Percentiles rank a stretch among this genome's conserved stretches.
phyloP scores from a whole-genome alignment of 2,329 filamentous ascomycete genomes.

The Neurospora crassa region DNA sequence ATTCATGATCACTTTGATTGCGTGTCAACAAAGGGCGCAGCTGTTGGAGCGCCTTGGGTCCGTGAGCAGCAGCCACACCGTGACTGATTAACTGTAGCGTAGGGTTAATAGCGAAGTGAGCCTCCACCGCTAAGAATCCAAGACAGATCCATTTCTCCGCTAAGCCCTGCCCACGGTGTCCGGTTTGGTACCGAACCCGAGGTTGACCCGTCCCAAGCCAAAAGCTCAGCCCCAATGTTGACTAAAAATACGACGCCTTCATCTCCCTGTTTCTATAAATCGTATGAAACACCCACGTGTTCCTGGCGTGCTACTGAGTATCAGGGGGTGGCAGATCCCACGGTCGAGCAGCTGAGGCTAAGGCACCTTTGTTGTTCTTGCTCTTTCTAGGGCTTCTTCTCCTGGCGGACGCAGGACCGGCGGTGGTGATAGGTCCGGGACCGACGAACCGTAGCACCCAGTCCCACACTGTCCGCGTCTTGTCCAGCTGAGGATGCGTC shows the following conservation, averaged over 20 bases:
- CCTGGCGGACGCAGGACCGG: not conserved
- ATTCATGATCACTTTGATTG: not conserved
- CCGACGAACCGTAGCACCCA: slow-evolving; percentile 67
- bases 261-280: not conserved
- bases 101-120: not conserved
- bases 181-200: not conserved
- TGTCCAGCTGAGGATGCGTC: slow-evolving; percentile 45
- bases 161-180: not conserved
- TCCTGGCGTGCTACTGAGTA: slow-evolving; percentile 13
- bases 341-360: not conserved
- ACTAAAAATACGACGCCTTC: not conserved
- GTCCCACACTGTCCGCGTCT: slow-evolving; percentile 57
- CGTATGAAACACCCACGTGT: not conserved
- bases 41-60: not conserved
- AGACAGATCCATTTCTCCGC: not conserved
- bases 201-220: not conserved
- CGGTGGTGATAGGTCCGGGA: not conserved
- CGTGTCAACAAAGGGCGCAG: not conserved
- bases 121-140: not conserved
- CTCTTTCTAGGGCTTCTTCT: not conserved
- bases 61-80: not conserved
- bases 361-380: not conserved
- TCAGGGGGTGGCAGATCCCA: slow-evolving; percentile 22
- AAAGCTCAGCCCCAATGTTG: not conserved
- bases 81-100: not conserved